Percentiles rank a stretch among this genome's conserved stretches.
Conservation (phyloP, 805 yeast species). For the Zygotorulaspora florentina region DNA sequence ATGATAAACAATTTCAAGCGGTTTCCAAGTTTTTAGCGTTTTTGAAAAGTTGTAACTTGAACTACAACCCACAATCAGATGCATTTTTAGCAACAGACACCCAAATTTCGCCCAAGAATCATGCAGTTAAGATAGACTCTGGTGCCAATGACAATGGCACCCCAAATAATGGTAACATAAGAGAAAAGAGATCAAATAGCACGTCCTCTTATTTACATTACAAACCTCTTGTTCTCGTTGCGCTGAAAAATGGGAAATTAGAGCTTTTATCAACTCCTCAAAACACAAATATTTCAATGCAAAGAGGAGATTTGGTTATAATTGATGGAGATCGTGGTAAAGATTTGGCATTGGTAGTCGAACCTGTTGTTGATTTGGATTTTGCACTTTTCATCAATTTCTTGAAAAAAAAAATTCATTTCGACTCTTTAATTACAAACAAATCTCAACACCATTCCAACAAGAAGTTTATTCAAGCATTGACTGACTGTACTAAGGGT, state of each 20-base stretch:
- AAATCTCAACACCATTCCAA: constrained; percentile 31
- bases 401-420: constrained; percentile 66
- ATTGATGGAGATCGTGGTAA: constrained; percentile 85
- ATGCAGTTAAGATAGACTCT: constrained; percentile 2
- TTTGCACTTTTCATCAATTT: constrained; percentile 70
- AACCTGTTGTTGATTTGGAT: constrained; percentile 57
- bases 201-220: constrained; percentile 32
- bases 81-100: constrained; percentile 28
- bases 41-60: constrained; percentile 43
- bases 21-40: constrained; percentile 34
- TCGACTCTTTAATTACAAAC: constrained; percentile 34
- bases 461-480: constrained; percentile 26
- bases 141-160: constrained; percentile 11
- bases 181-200: constrained; percentile 17
- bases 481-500: constrained; percentile 24
- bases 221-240: constrained; percentile 42
- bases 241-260: constrained; percentile 60
- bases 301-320: constrained; percentile 62
- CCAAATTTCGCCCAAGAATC: constrained; percentile 8
- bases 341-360: constrained; percentile 68
- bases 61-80: constrained; percentile 39
- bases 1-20: constrained; percentile 17
- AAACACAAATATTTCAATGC: constrained; percentile 55
- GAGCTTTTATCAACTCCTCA: constrained; percentile 67
- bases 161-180: constrained; percentile 1